These are phyloP conservation scores for Aspergillus aculeatinus DNA, from an alignment of 2,329 filamentous ascomycete species.

Conservation along the genomic window DNA sequence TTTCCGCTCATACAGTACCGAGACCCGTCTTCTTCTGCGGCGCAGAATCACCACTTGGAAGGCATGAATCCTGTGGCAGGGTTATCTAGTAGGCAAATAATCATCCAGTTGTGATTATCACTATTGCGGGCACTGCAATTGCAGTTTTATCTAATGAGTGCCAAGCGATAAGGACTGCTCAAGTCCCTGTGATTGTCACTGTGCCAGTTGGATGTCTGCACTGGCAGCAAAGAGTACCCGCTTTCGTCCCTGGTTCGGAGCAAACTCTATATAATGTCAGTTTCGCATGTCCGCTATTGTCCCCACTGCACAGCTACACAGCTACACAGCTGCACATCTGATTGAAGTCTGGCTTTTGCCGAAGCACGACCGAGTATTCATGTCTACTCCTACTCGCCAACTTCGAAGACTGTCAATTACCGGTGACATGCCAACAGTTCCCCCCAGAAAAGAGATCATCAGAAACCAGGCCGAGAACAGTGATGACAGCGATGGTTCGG, in stretches of 20 bases:
- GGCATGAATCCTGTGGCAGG: no score
- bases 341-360: background rate
- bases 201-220: constrained; percentile 4
- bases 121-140: no score
- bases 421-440: constrained; percentile 33
- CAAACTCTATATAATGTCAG: constrained; percentile 33
- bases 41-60: no score
- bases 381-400: constrained; percentile 43
- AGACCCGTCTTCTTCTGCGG: no score
- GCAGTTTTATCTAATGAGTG: no score
- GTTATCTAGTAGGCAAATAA: no score
- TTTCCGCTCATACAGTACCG: no score
- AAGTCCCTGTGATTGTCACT: background rate
- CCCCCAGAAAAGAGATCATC: constrained; percentile 25
- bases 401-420: constrained; percentile 41
- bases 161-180: no score
- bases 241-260: constrained; percentile 36
- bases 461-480: constrained; percentile 18
- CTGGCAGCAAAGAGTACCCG: constrained; percentile 32
- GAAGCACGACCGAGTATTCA: constrained; percentile 15
- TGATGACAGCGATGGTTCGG: constrained; percentile 16
- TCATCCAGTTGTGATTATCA: no score
- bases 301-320: background rate
- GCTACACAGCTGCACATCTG: no score
- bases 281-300: constrained; percentile 3